These are phyloP conservation scores for Backusella westeae DNA, from an alignment of 192 early-diverging fungal genomes.

Conservation along the genomic window DNA sequence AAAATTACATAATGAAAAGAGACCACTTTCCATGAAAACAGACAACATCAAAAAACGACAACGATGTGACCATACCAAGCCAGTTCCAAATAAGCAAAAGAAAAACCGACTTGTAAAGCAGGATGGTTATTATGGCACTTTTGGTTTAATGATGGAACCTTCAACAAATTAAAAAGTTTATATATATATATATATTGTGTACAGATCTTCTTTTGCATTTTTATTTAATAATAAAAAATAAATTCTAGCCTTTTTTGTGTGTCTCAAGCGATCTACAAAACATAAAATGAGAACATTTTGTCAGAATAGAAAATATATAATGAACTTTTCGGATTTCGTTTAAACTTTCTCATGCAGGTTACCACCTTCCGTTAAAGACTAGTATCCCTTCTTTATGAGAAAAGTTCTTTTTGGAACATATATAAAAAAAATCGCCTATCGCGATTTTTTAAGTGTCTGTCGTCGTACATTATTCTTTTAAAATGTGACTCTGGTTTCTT, in stretches of 20 bases:
- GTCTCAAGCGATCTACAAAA: neutral
- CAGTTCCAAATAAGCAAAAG: neutral
- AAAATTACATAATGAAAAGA: conserved; percentile 50
- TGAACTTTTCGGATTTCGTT: too few species aligned
- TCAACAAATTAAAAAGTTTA: neutral
- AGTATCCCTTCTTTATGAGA: neutral
- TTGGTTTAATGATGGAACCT: neutral
- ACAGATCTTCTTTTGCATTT: conserved; percentile 6
- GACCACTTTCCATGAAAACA: conserved; percentile 53
- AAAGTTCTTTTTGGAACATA: neutral
- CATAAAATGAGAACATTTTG: neutral
- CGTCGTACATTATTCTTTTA: neutral
- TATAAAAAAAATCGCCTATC: neutral
- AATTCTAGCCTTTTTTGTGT: neutral
- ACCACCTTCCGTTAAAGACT: neutral
- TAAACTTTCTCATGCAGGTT: neutral
- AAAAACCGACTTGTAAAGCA: neutral
- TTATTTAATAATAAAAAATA: neutral
- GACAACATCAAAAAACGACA: conserved; percentile 50
- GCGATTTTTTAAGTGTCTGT: neutral
- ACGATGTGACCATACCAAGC: conserved; percentile 38
- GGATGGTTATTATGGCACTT: neutral
- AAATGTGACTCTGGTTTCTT: neutral
- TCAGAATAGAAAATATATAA: neutral
- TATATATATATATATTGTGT: neutral